Evolutionary conservation across 345 rosid species (phyloP), one percentile per base, ranked within the genome.

Genomic region (Litchi chinensis): DNA sequence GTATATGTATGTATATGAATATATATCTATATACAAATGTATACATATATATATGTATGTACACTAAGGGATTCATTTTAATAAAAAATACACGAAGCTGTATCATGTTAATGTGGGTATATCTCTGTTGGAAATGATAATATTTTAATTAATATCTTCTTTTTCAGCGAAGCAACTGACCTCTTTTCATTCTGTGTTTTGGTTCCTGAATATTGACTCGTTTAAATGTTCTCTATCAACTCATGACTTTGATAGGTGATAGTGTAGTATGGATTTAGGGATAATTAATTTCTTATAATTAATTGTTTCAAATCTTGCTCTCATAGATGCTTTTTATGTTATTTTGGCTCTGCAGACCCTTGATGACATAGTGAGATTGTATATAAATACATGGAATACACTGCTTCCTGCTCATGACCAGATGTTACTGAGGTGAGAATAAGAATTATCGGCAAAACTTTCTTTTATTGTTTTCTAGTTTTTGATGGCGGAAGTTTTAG

Each of bases 341-440:
- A 54, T 79, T 63, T 46, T 81, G 32, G 15, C 68, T 70, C 9
- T 80, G 79, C 89, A 93, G 97, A 93, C 93, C 40, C 93, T 93
- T 60, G 90, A 86, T 50, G 98, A 91, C 56, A 70, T 89, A n/a
- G 83, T 93, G 74, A 81, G 81, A 78, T 85, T 71, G 85, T 92
- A 83, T 70, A 86, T 68, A 79, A 90, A 85, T 77, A 81, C 91
- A 66, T 90, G 87, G 77, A 82, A 79, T 26, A 82, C 79, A 85
- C 86, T 93, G 73, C 86, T 90, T 1, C 10, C 77, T 18, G 88
- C 93, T 57, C 77, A 89, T 46, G 72, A 85, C 76, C 82, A 85
- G 66, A 85, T 93, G 77, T 21, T 91, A 82, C 63, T 94, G 40
- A 90, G 95, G 98, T 89, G 68, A 84, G 86, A 67, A 76, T 46